phyloP scores from a whole-genome alignment of 768 basidiomycete genomes.

The Saitozyma sp. region DNA sequence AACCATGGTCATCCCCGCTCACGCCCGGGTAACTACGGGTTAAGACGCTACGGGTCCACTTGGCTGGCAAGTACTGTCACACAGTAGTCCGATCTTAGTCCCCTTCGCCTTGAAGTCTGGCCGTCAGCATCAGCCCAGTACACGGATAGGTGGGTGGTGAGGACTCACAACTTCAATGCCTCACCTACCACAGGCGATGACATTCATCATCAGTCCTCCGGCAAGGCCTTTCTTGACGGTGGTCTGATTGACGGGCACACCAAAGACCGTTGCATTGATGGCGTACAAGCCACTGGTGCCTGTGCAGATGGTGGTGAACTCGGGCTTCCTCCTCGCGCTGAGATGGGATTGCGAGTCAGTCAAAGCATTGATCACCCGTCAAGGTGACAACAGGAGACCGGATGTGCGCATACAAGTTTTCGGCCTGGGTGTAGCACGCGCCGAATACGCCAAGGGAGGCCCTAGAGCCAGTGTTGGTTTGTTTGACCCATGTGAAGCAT shows the following conservation, averaged over 20 bases:
- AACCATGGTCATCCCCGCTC: too few relatives aligned
- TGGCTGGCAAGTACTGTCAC: too few relatives aligned
- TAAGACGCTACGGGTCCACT: too few relatives aligned
- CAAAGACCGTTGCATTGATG: not conserved
- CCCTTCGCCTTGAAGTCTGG: too few relatives aligned
- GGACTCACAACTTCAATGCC: constrained; percentile 2
- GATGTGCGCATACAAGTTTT: not conserved
- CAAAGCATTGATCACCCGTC: too few relatives aligned
- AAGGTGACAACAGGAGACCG: too few relatives aligned
- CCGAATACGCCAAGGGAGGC: constrained; percentile 76
- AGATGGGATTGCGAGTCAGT: too few relatives aligned
- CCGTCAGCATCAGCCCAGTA: too few relatives aligned
- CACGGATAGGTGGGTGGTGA: too few relatives aligned
- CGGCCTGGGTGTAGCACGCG: constrained; percentile 59
- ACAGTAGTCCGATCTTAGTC: not conserved
- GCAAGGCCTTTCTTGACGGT: constrained; percentile 28
- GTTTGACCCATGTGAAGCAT: constrained; percentile 58
- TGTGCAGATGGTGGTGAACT: too few relatives aligned
- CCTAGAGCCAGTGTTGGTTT: constrained; percentile 26
- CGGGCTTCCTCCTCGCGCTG: too few relatives aligned
- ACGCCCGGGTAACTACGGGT: too few relatives aligned
- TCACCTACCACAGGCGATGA: constrained; percentile 37
- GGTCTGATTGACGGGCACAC: not conserved
- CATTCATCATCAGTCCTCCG: constrained; percentile 36
- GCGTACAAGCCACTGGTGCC: not conserved